Evolutionary conservation across 345 rosid species (phyloP), one percentile per base, ranked within the genome.

Genomic region (Citropsis articulata): DNA sequence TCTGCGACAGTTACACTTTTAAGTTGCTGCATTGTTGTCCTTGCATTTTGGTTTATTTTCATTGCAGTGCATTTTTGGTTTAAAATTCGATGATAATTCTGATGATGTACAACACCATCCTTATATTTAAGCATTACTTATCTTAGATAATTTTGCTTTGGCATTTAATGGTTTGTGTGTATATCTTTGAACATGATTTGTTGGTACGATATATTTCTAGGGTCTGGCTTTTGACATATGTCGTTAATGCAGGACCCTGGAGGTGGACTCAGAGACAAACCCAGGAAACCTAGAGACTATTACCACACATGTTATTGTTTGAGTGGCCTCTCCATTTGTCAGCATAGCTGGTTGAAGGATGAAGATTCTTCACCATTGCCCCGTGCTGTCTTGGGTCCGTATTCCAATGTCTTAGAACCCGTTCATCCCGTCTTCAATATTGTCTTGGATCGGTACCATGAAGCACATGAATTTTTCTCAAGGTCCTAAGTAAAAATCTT

Each of bases 241-340:
- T 22, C 48, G 9, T 28, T 24, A 18, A 61, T 83, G 81, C 90
- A 96, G 99, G 81, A 82, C 14, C 86, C 73, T 22, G 79, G 80
- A 5, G 99, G 99, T 66, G 99, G 98, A 74, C 89, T 96, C 71
- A 88, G 92, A 77, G 99, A 96, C 87, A 96, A 96, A 84, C 97
- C 94, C 0, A 86, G 92, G 69, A 96, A 94, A 83, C 63, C 80
- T 7, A 81, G 89, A 75, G 99, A 96, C 82, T 84, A 81, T 73
- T 94, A 96, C 82, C 98, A 96, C 88, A 92, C 99, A 3, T 96
- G 99, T 82, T 96, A 96, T 85, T 96, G 98, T 79, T 81, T 96
- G 9, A 94, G 99, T 16, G 99, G 97, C 36, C 85, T 96, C 2
- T 89, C 99, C 0, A 90, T 90, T 66, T 84, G 97, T 83, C 98